Conservation (phyloP, 257 asterid genomes). For the Ilex asprella region DNA sequence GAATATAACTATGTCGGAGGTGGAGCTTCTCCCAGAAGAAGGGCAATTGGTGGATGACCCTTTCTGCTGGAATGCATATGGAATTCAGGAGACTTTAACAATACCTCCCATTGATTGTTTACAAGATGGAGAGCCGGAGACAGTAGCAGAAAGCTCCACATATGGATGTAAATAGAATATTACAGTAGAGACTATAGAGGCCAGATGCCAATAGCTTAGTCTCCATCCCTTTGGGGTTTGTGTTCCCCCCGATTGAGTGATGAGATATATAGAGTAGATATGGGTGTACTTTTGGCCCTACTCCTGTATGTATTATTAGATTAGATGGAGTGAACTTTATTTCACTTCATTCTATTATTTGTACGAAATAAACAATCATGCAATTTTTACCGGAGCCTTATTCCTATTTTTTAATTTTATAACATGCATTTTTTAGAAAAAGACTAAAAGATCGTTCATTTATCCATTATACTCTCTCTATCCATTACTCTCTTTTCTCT, state of each 20-base stretch:
- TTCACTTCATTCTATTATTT: too few relatives aligned
- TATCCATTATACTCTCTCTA: too few relatives aligned
- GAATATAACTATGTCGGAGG: conserved; percentile 90
- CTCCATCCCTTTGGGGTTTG: conserved; percentile 52
- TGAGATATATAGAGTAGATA: conserved; percentile 12
- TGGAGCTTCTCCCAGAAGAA: conserved; percentile 72
- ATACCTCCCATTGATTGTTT: conserved; percentile 88
- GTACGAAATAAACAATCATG: too few relatives aligned
- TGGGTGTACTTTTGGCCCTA: background rate
- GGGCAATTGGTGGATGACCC: conserved; percentile 88
- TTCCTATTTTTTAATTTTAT: too few relatives aligned
- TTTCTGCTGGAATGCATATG: conserved; percentile 95
- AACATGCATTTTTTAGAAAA: too few relatives aligned
- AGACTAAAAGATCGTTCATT: too few relatives aligned
- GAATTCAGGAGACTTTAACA: conserved; percentile 74
- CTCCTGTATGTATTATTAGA: background rate
- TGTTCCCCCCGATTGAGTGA: conserved; percentile 43
- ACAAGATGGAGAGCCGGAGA: conserved; percentile 65
- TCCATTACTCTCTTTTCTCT: too few relatives aligned
- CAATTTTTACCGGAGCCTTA: too few relatives aligned
- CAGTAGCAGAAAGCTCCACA: conserved; percentile 33
- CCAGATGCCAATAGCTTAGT: conserved; percentile 6
- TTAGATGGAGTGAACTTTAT: too few relatives aligned
- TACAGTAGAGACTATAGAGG: conserved; percentile 2
- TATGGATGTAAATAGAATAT: conserved; percentile 33